These are phyloP conservation scores for Penicillium malachiteum DNA, from an alignment of 495 filamentous ascomycete genomes.

Conservation along the genomic window DNA sequence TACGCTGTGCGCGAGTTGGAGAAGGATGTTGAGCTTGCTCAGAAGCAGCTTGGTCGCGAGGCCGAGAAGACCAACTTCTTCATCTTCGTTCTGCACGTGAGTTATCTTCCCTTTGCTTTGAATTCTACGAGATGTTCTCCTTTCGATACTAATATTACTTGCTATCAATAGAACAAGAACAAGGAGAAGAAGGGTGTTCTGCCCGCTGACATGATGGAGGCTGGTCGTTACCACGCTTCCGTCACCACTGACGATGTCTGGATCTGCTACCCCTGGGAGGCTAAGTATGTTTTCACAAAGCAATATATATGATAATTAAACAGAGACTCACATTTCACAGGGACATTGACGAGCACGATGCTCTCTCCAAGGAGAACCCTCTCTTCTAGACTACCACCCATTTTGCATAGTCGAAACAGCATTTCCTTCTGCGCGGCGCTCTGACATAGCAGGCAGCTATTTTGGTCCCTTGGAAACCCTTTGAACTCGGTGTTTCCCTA, in stretches of 20 bases:
- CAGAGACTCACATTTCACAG: conserved; percentile 32
- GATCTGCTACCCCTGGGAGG: conserved; percentile 99
- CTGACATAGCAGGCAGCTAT: conserved; percentile 13
- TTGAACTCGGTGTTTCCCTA: conserved; percentile 12
- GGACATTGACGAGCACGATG: conserved; percentile 92
- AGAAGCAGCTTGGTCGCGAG: conserved; percentile 63
- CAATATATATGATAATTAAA: not conserved
- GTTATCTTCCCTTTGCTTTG: conserved; percentile 29
- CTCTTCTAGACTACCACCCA: conserved; percentile 23
- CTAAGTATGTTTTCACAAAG: conserved; percentile 55
- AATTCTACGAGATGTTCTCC: not conserved
- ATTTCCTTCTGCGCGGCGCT: conserved; percentile 25
- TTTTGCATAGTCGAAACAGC: conserved; percentile 22
- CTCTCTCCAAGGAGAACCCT: conserved; percentile 57
- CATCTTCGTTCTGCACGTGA: conserved; percentile 93
- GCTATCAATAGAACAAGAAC: conserved; percentile 75
- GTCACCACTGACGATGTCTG: conserved; percentile 87
- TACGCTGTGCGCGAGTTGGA: conserved; percentile 94
- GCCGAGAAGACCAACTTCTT: conserved; percentile 80
- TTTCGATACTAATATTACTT: conserved; percentile 3
- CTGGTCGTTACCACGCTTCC: conserved; percentile 79
- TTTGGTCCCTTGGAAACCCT: conserved; percentile 6
- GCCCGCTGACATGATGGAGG: conserved; percentile 73
- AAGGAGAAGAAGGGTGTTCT: conserved; percentile 90
- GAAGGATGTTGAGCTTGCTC: conserved; percentile 89